Base-by-base conservation (phyloP, 805 yeast genomes). In the Candida odintsovae region DNA sequence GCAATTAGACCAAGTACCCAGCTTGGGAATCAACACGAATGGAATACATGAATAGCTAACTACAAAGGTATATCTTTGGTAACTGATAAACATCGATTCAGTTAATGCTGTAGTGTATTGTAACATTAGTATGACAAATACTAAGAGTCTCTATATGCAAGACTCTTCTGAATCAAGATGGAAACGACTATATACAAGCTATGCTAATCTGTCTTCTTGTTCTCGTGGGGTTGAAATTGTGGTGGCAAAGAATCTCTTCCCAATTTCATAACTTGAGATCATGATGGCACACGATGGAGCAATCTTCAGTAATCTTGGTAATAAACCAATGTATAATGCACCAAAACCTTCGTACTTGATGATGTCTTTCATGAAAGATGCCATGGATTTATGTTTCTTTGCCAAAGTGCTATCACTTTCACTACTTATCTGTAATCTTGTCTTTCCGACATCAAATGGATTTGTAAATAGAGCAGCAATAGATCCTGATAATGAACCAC, bases 241-340 rank as follows among this genome's bases (percentile, higher is more conserved):
- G 15, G 46, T 38, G 8, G 58, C 48, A 50, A 77, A 76, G 33
- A 81, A 61, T 47, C 78, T 78, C 65, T 94, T 94, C 23, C 95
- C 86, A 39, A 90, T 71, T 63, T 94, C 99, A 63, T 94, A 94
- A 36, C 94, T 84, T 12, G 97, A 88, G 40, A 94, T 90, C 99
- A 94, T 94, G 35, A 94, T 92, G 2, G 99, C 99, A 74, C 99
- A 94, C 15, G 97, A 83, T 11, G 99, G 98, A 0, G 97, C 96
- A 23, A 94, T 86, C 62, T 94, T 94, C 63, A 92, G 67, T 8
- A 92, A 77, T 53, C 99, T 75, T 0, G 98, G 98, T 2, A 78
- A 71, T 35, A 90, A 67, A 0, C 99, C 99, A 33, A 87, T 86
- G 60, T 85, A 94, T n/a, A 94, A 68, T 0, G 97, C 92, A 5